Percentiles rank a stretch among this genome's conserved stretches.
Evolutionary conservation across 1,284 basidiomycete genomes (phyloP).

Genomic region (Sporisorium sorghi): DNA sequence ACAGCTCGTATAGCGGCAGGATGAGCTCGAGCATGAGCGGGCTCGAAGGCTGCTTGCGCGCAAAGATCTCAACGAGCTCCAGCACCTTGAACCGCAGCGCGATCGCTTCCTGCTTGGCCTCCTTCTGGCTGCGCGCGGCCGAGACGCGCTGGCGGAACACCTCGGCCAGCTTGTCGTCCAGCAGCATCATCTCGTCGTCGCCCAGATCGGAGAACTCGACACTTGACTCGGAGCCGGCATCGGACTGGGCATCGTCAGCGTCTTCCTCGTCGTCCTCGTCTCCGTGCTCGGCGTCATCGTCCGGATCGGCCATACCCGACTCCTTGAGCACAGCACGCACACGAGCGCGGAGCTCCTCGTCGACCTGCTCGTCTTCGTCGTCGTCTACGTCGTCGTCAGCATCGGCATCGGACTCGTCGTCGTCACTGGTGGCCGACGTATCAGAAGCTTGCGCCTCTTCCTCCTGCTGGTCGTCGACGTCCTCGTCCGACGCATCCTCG

Average conservation of each 20-base stretch:
- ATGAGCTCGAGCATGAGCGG: slow-evolving; percentile 78
- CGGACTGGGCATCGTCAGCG: slow-evolving; percentile 40
- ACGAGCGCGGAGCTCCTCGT: slow-evolving; percentile 76
- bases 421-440: slow-evolving; percentile 53
- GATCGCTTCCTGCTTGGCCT: slow-evolving; percentile 69
- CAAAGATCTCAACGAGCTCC: slow-evolving; percentile 86
- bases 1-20: slow-evolving; percentile 80
- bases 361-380: slow-evolving; percentile 73
- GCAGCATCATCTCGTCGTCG: slow-evolving; percentile 96
- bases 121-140: slow-evolving; percentile 72
- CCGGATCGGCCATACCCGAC: slow-evolving; percentile 76
- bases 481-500: slow-evolving; percentile 27
- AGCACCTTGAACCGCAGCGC: slow-evolving; percentile 95
- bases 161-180: slow-evolving; percentile 90
- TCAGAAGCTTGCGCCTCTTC: slow-evolving; percentile 22
- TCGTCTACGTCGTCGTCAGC: slow-evolving; percentile 70
- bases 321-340: slow-evolving; percentile 82
- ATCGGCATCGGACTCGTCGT: slow-evolving; percentile 74
- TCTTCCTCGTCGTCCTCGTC: slow-evolving; percentile 67
- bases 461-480: slow-evolving; percentile 69
- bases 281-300: slow-evolving; percentile 69
- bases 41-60: slow-evolving; percentile 78
- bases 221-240: slow-evolving; percentile 44
- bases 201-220: slow-evolving; percentile 56
- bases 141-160: slow-evolving; percentile 79